Base-by-base conservation (phyloP, 2,329 filamentous ascomycete species). In the Phialemoniopsis sp. region DNA sequence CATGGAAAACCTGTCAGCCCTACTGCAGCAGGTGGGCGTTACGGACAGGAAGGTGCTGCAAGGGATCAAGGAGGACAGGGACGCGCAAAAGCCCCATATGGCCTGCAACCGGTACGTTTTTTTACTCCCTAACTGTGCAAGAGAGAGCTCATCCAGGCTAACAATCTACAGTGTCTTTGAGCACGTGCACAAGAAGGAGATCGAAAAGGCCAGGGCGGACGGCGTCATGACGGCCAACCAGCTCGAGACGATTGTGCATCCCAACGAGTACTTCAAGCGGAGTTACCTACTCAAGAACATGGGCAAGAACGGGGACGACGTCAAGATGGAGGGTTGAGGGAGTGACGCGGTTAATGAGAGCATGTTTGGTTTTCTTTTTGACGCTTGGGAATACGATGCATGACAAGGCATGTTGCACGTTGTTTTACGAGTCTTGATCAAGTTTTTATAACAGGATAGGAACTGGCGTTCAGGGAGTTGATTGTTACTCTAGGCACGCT, bases 251-350 rank as follows among this genome's bases (percentile, higher is more conserved):
- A 95, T 98, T 57, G 83, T 95, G 16, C 93, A 98, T 64, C 93
- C 93, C 10, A 98, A 98, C 60, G 90, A 91, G 48, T 98, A 96
- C 64, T 98, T 97, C 64, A 96, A 95, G 73, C 77, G 91, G 40
- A 95, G 89, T 59, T 97, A 89, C 61, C 55, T 94, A 51, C 67
- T 98, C 45, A 95, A 89, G 70, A 87, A 93, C 58, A 62, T 94
- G 18, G 82, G 64, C 37, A 80, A 72, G 45, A 60, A 65, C 16
- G 66, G 66, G 43, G 63, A 67, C 14, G 76, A 81, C 44, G 63
- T 75, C 26, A 74, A 76, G 61, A 81, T 82, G 74, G 72, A 73
- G 43, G 68, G 58, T 47, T 80, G 64, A 59, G 10, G 15, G 36
- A 28, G 5, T 13, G n/a, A 5, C n/a, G 13, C 30, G 15, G 13